Conservation (phyloP, 2,329 filamentous ascomycete species). For the Incumbomyces delicatus region DNA sequence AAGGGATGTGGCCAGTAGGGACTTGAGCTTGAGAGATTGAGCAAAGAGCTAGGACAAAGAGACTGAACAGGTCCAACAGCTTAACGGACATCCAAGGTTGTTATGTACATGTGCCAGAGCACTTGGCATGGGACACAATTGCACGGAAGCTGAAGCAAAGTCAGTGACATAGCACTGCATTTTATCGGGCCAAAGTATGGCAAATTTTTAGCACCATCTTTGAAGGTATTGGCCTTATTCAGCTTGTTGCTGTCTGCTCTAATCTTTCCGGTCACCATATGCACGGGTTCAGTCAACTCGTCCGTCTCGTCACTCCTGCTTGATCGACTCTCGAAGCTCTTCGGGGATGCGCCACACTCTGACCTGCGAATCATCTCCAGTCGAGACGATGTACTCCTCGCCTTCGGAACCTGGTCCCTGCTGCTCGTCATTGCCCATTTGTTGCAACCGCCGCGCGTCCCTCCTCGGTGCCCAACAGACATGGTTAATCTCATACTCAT, state of each 20-base stretch:
- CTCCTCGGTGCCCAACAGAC: conserved; percentile 74
- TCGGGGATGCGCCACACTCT: conserved; percentile 58
- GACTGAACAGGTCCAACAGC: too few relatives aligned
- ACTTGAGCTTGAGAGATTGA: too few relatives aligned
- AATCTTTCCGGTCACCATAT: not conserved
- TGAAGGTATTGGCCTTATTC: too few relatives aligned
- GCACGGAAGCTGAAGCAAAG: too few relatives aligned
- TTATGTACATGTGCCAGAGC: too few relatives aligned
- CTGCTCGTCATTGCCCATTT: conserved; percentile 19
- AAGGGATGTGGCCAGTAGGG: too few relatives aligned
- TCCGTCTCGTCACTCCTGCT: not conserved
- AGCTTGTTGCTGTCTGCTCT: not conserved
- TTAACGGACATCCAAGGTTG: too few relatives aligned
- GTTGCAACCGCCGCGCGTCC: conserved; percentile 48
- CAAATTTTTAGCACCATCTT: too few relatives aligned
- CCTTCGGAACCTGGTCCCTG: conserved; percentile 27
- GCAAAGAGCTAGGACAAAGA: too few relatives aligned
- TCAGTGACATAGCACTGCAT: too few relatives aligned
- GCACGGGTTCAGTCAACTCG: not conserved
- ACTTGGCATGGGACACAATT: too few relatives aligned
- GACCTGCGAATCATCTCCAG: conserved; percentile 83
- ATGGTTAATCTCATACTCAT: conserved; percentile 91
- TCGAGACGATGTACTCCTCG: conserved; percentile 82
- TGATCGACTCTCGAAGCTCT: conserved; percentile 2
- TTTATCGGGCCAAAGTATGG: too few relatives aligned